phyloP scores from a whole-genome alignment of 768 basidiomycete genomes.

The Hygrophorus russula region DNA sequence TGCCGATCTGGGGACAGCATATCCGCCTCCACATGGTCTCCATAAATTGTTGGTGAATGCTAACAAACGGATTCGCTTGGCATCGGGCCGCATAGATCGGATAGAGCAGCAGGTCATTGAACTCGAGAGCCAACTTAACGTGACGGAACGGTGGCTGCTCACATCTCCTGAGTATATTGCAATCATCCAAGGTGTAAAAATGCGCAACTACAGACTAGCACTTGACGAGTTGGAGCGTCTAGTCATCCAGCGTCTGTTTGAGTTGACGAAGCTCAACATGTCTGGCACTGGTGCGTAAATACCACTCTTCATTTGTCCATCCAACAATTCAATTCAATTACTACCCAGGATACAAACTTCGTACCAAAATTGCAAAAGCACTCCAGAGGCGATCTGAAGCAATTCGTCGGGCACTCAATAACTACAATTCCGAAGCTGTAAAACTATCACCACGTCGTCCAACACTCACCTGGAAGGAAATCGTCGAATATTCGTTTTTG shows the following conservation, averaged over 20 bases:
- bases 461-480: conserved; percentile 12
- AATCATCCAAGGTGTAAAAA: conserved; percentile 1
- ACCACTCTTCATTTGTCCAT: no score
- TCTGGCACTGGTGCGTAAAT: conserved; percentile 12
- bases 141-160: conserved; percentile 8
- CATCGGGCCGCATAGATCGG: background rate
- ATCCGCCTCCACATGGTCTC: no score
- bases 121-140: background rate
- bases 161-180: conserved; percentile 3
- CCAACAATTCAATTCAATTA: conserved; percentile 9
- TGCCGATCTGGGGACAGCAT: no score
- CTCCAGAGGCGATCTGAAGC: conserved; percentile 18
- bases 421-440: conserved; percentile 19
- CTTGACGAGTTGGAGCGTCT: background rate
- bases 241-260: background rate
- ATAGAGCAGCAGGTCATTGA: background rate
- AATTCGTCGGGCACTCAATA: conserved; percentile 18
- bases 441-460: conserved; percentile 10
- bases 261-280: conserved; percentile 13
- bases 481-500: conserved; percentile 12
- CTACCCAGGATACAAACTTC: conserved; percentile 22
- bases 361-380: conserved; percentile 22
- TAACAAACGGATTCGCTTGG: no score
- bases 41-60: no score
- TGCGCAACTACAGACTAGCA: background rate